Evolutionary conservation across 306 rosid genomes (phyloP).

Genomic region (Acacia confusa): DNA sequence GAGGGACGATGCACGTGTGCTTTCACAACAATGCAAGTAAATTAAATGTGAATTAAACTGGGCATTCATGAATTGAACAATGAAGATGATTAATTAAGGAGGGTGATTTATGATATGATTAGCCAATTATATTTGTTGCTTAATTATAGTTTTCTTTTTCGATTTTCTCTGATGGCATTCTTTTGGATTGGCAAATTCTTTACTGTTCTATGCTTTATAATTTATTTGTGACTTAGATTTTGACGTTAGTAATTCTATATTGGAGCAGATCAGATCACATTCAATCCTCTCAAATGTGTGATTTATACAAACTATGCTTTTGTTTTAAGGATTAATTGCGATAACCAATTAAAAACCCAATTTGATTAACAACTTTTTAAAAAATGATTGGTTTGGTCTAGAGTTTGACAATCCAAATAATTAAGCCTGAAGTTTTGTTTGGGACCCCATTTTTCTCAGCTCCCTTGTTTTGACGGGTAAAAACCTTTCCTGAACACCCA

Average conservation of each 20-base stretch:
- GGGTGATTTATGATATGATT: not conserved
- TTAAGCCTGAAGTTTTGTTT: no score
- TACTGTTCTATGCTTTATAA: not conserved
- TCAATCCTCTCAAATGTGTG: not conserved
- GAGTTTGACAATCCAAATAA: no score
- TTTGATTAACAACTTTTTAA: no score
- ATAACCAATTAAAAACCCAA: not conserved
- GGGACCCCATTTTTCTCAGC: not conserved
- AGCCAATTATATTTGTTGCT: not conserved
- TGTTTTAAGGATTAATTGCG: no score
- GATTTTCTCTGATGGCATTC: not conserved
- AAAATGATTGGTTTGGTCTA: no score
- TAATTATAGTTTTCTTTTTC: not conserved
- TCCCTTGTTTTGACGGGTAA: not conserved
- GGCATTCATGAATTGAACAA: not conserved
- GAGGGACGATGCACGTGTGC: not conserved
- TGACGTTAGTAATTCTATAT: not conserved
- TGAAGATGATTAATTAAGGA: not conserved
- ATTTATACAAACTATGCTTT: not conserved
- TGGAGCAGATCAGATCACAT: not conserved
- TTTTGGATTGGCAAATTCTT: not conserved
- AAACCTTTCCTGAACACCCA: not conserved
- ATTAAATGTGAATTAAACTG: not conserved
- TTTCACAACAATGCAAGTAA: slow-evolving; percentile 14
- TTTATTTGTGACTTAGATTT: not conserved